Percentiles rank a stretch among this genome's conserved stretches.
Evolutionary conservation across 176 grass and related monocot species (phyloP).

Genomic region (Oryza rufipogon): DNA sequence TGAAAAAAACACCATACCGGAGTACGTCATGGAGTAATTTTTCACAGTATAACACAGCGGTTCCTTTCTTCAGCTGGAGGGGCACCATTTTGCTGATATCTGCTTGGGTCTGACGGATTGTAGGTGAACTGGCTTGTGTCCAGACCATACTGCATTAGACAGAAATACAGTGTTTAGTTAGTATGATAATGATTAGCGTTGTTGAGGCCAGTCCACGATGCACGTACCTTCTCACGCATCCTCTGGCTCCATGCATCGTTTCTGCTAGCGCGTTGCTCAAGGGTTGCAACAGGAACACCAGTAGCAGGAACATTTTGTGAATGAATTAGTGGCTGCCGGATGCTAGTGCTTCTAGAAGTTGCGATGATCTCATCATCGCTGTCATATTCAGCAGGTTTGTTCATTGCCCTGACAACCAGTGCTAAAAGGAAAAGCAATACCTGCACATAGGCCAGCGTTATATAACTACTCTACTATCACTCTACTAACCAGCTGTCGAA

Average conservation of each 20-base stretch:
- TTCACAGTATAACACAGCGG: constrained; percentile 75
- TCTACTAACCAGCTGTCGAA: constrained; percentile 5
- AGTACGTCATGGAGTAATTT: constrained; percentile 8
- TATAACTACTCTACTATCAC: not conserved
- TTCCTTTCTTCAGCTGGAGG: constrained; percentile 66
- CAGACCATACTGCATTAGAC: constrained; percentile 75
- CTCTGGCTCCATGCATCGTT: constrained; percentile 94
- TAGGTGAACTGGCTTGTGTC: constrained; percentile 90
- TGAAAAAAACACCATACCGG: constrained; percentile 28
- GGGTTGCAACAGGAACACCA: constrained; percentile 71
- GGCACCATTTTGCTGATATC: constrained; percentile 66
- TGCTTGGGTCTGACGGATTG: constrained; percentile 74
- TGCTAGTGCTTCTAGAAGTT: constrained; percentile 45
- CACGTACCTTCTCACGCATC: constrained; percentile 94
- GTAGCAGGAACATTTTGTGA: constrained; percentile 63
- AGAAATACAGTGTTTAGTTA: constrained; percentile 11
- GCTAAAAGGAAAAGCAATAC: constrained; percentile 80
- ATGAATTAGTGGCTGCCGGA: constrained; percentile 76
- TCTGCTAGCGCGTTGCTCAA: constrained; percentile 78
- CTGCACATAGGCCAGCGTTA: constrained; percentile 49
- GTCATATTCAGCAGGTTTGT: constrained; percentile 86
- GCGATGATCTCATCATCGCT: constrained; percentile 85
- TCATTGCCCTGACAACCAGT: constrained; percentile 82
- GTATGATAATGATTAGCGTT: constrained; percentile 10
- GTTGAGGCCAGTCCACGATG: constrained; percentile 10